These are phyloP conservation scores for Lactarius vividus DNA, from an alignment of 768 basidiomycete species.

Conservation along the genomic window DNA sequence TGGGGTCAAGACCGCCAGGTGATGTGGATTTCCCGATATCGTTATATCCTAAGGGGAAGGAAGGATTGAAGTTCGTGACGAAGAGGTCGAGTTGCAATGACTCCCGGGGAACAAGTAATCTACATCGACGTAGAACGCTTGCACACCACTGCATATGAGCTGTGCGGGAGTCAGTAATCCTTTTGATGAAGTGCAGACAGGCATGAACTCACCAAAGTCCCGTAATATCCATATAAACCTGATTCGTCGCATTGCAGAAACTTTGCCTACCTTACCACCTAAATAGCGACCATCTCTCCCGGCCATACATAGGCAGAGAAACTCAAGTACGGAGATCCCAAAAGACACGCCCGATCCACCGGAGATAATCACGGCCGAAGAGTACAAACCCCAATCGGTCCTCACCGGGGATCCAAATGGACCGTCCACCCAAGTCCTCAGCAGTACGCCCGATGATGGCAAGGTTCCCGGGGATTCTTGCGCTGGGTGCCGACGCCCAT, in stretches of 20 bases:
- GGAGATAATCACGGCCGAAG: slow-evolving; percentile 58
- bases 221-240: slow-evolving; percentile 76
- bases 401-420: slow-evolving; percentile 67
- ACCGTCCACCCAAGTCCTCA: slow-evolving; percentile 61
- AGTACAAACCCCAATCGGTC: slow-evolving; percentile 55
- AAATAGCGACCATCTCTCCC: slow-evolving; percentile 50
- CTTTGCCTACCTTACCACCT: slow-evolving; percentile 45
- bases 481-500: slow-evolving; percentile 31
- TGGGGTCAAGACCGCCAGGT: not conserved
- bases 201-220: slow-evolving; percentile 58
- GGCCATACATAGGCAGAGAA: slow-evolving; percentile 55
- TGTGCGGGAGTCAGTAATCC: slow-evolving; percentile 30
- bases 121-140: slow-evolving; percentile 58
- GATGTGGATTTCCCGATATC: not conserved
- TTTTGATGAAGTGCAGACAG: not conserved
- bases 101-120: slow-evolving; percentile 47
- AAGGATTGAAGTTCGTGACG: slow-evolving; percentile 54
- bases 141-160: slow-evolving; percentile 81
- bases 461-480: slow-evolving; percentile 36
- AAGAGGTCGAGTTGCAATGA: slow-evolving; percentile 68
- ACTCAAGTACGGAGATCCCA: slow-evolving; percentile 62
- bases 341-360: slow-evolving; percentile 80
- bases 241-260: slow-evolving; percentile 49
- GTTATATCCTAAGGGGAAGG: not conserved
- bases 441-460: slow-evolving; percentile 48